Base-by-base conservation (phyloP, 2,329 filamentous ascomycete species). In the Neoarthrinium moseri region DNA sequence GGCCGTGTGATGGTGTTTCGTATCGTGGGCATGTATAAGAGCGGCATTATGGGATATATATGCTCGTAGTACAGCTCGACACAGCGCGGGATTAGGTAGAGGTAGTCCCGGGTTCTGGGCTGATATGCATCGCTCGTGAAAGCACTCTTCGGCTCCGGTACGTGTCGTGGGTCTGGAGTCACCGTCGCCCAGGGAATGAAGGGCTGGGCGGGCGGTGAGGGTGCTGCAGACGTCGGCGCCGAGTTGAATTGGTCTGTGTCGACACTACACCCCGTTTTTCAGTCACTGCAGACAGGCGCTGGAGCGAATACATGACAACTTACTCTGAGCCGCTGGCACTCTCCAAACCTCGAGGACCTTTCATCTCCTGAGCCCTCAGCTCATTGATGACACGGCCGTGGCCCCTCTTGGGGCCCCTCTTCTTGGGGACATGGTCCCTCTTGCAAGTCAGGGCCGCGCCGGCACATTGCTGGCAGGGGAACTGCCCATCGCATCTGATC, bases 21-120 rank as follows among this genome's bases (percentile, higher is more conserved):
- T 36, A 81, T 68, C 7, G 70, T 70, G 35, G 81, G 77, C 57
- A 80, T 79, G 44, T 83, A 76, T 6, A 84, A 62, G 4, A 84
- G 71, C 1, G 81, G 81, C 69, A 83, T 80, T 43, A 80, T 80
- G n/a, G 80, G 79, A 52, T 84, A 84, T 43, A 84, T 73, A 58
- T 83, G 73, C 54, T 73, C 68, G 63, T 83, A 80, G 64, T 80
- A 85, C 51, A 80, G 78, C 35, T 84, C 79, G 47, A 84, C 68
- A 57, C 80, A 83, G 63, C 57, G 78, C 60, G 66, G 81, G 52
- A 67, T 73, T 59, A 67, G 69, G 61, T 61, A 71, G 61, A 58
- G 75, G 54, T 63, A 83, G 62, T 58, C 66, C 3, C 64, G 59
- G 27, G 55, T 59, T 6, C 59, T 59, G 6, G 51, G 74, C 63